Base-by-base conservation (phyloP, 2,329 filamentous ascomycete species). In the Neocatenulostroma microsporum region DNA sequence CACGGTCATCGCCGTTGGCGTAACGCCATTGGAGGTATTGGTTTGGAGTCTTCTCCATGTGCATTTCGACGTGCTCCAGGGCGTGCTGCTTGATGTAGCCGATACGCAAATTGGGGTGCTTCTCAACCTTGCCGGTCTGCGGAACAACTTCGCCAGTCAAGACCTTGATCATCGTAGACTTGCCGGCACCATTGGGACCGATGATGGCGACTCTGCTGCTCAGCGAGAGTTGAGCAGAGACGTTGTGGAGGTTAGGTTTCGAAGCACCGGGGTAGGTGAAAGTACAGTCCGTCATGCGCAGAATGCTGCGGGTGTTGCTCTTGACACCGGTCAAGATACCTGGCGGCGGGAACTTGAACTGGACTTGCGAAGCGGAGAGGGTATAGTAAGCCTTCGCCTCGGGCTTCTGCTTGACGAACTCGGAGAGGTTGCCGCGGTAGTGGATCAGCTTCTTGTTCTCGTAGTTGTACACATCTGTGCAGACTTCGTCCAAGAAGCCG, bases 41-140 rank as follows among this genome's bases (percentile, higher is more conserved):
- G 62, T 94, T 96, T 26, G 91, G 91, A 0, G 91, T 98, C 77
- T 98, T 98, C 66, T 98, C 91, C 51, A 96, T 72, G 59, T 98
- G 91, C 89, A 95, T 94, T 68, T 98, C 89, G 9, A 98, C 91
- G 76, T 98, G 91, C 72, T 98, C 91, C 10, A 98, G 74, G 29
- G 91, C 91, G 64, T 98, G 91, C 70, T 98, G 91, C 71, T 96
- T 96, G 70, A 98, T 96, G 71, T 98, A 98, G 37, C 91, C 91
- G 54, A 98, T 95, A 73, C 91, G 88, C 57, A 98, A 68, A 63
- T 98, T 98, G 50, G 91, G 91, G 62, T 98, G 91, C 72, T 96
- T 96, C 72, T 96, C 88, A 17, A 98, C 91, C 60, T 80, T 85
- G 46, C 91, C 91, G 14, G 66, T 65, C 45, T 82, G 82, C 12